These are phyloP conservation scores for Triticum aestivum DNA, from an alignment of 176 grass and related monocot genomes.

Conservation along the genomic window IWGSC_CS_RefSeq_v2.1 NC_057794.1:353415621-353416120, in stretches of 20 bases:
- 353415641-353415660: background rate
- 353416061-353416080: background rate
- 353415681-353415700: background rate
- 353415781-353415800: background rate
- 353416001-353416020: conserved; percentile 9
- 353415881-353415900: background rate
- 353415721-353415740: background rate
- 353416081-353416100: too few relatives aligned
- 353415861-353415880: conserved; percentile 45
- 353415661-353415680: background rate
- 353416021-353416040: background rate
- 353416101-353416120: background rate
- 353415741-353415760: conserved; percentile 16
- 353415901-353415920: background rate
- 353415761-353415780: background rate
- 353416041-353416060: conserved; percentile 11
- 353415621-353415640: background rate
- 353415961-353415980: background rate
- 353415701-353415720: background rate
- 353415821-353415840: background rate
- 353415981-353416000: background rate
- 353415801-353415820: conserved; percentile 20
- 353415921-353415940: too few relatives aligned
- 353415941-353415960: background rate
- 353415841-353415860: background rate